Conservation (phyloP, 1,139 yeast species). For the Suhomyces panamericanus region DNA sequence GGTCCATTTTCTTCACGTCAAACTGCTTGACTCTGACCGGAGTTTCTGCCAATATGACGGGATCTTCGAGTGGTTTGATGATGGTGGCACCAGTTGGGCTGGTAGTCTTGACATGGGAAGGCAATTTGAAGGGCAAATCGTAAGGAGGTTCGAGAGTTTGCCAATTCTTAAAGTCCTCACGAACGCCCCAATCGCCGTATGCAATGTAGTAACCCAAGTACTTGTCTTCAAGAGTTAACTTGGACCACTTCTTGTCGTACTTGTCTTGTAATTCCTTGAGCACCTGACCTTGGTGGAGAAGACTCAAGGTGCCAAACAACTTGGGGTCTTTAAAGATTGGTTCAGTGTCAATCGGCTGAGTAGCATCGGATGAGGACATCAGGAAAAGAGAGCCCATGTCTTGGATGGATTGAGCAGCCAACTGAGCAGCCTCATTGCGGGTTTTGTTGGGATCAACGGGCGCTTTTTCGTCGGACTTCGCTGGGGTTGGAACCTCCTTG, state of each 20-base stretch:
- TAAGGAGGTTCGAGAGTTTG: constrained; percentile 41
- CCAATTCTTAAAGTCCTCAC: constrained; percentile 56
- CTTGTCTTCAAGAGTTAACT: constrained; percentile 46
- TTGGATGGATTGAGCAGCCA: constrained; percentile 45
- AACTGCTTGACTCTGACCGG: constrained; percentile 51
- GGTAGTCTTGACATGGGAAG: constrained; percentile 30
- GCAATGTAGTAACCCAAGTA: constrained; percentile 55
- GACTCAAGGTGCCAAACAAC: constrained; percentile 44
- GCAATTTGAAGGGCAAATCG: constrained; percentile 58
- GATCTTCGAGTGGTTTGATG: constrained; percentile 31
- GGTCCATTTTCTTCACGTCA: constrained; percentile 53
- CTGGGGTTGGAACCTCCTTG: background rate
- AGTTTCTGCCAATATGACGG: constrained; percentile 49
- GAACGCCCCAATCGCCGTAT: constrained; percentile 65
- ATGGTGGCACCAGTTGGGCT: constrained; percentile 26
- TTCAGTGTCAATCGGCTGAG: constrained; percentile 54
- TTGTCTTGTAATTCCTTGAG: constrained; percentile 53
- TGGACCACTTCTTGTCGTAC: constrained; percentile 54
- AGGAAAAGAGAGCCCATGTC: constrained; percentile 45
- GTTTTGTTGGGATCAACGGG: constrained; percentile 21
- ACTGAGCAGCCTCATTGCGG: constrained; percentile 38
- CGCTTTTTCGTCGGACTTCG: background rate
- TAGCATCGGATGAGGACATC: constrained; percentile 30
- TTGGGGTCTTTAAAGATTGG: constrained; percentile 52
- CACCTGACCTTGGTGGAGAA: constrained; percentile 61